Percentiles rank a stretch among this genome's conserved stretches.
These are phyloP conservation scores for Limtongia smithiae DNA, from an alignment of 805 yeast species.

Conservation along the genomic window DNA sequence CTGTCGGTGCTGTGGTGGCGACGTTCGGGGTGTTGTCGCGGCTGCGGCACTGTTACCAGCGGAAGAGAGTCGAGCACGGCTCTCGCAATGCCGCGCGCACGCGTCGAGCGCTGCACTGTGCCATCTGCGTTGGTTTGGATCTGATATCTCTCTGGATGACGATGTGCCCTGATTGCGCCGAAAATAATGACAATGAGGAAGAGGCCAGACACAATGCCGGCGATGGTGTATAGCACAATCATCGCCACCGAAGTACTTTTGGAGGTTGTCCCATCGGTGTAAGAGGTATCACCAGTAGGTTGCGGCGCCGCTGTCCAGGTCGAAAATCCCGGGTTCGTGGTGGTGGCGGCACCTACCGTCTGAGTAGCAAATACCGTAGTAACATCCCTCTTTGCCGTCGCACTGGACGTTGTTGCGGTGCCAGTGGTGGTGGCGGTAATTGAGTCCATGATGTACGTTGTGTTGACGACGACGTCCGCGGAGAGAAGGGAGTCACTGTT, in stretches of 20 bases:
- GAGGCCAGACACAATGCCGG: slow-evolving; percentile 34
- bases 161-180: slow-evolving; percentile 38
- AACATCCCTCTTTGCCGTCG: background rate
- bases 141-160: slow-evolving; percentile 38
- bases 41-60: slow-evolving; percentile 30
- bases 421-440: slow-evolving; percentile 2
- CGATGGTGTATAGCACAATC: slow-evolving; percentile 34
- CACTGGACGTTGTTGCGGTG: background rate
- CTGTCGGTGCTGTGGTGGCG: background rate
- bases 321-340: slow-evolving; percentile 9
- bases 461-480: slow-evolving; percentile 16
- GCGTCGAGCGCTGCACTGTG: slow-evolving; percentile 20
- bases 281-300: background rate
- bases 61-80: slow-evolving; percentile 41
- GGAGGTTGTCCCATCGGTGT: background rate
- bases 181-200: slow-evolving; percentile 35
- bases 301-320: slow-evolving; percentile 7
- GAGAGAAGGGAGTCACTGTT: background rate
- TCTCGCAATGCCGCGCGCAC: slow-evolving; percentile 39
- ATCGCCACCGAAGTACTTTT: slow-evolving; percentile 33
- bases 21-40: slow-evolving; percentile 1
- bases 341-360: slow-evolving; percentile 1
- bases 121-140: slow-evolving; percentile 22
- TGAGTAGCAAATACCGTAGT: slow-evolving; percentile 12
- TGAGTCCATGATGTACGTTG: slow-evolving; percentile 11